A percentile compares a stretch with the other conserved stretches of the same genome.
Conservation (phyloP, 768 basidiomycete species). For the Mycena crocata region DNA sequence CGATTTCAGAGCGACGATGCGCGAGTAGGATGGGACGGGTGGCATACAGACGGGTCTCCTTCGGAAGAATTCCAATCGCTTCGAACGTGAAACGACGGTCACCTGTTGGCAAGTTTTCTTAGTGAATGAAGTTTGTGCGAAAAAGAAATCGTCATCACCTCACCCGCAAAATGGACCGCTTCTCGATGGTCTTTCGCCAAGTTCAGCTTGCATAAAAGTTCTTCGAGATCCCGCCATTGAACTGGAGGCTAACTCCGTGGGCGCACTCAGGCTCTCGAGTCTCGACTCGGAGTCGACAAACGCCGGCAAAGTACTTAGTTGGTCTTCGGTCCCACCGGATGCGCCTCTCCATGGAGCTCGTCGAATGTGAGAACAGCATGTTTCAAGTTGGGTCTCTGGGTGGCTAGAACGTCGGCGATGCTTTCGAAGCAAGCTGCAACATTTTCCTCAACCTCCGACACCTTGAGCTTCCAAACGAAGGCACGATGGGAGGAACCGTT, state of each 20-base stretch:
- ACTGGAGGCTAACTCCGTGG: slow-evolving; percentile 31
- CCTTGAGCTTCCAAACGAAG: slow-evolving; percentile 29
- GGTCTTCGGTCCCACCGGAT: slow-evolving; percentile 39
- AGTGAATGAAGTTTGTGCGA: background rate
- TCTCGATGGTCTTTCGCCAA: slow-evolving; percentile 31
- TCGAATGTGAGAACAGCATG: slow-evolving; percentile 45
- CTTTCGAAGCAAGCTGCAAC: slow-evolving; percentile 26
- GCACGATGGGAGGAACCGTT: slow-evolving; percentile 32
- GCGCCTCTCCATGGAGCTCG: slow-evolving; percentile 42
- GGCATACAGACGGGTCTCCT: slow-evolving; percentile 35
- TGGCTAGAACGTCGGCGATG: slow-evolving; percentile 12
- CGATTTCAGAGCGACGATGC: too few relatives aligned
- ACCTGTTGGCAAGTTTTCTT: slow-evolving; percentile 21
- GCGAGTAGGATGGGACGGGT: slow-evolving; percentile 38
- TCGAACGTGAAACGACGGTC: slow-evolving; percentile 38
- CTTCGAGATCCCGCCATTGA: slow-evolving; percentile 38
- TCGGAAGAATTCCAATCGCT: slow-evolving; percentile 36
- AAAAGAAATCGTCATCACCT: slow-evolving; percentile 25
- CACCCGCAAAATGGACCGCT: slow-evolving; percentile 38
- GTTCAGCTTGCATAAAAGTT: slow-evolving; percentile 34
- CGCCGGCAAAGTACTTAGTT: slow-evolving; percentile 42
- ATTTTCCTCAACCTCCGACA: slow-evolving; percentile 33
- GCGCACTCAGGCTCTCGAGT: too few relatives aligned
- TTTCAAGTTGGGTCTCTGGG: slow-evolving; percentile 18
- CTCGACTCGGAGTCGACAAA: too few relatives aligned